Evolutionary conservation across 495 filamentous ascomycete species (phyloP).

Genomic region (Hypoxylon subgilvum): DNA sequence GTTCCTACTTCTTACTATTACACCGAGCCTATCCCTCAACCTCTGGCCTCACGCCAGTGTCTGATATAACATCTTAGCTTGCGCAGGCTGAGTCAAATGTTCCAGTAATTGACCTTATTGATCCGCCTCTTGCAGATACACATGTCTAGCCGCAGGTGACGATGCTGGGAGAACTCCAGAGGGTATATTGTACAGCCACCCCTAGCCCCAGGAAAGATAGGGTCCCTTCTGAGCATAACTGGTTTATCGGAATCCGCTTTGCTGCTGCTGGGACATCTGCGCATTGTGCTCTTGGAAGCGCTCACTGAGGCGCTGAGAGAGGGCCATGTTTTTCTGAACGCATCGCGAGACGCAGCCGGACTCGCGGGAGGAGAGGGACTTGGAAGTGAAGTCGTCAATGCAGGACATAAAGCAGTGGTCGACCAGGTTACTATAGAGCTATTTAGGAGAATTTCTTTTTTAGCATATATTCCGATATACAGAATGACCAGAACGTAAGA

Average conservation of each 20-base stretch:
- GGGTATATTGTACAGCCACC: too few relatives aligned
- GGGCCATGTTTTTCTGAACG: constrained; percentile 92
- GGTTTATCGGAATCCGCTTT: constrained; percentile 39
- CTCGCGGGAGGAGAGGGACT: constrained; percentile 83
- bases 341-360: constrained; percentile 90
- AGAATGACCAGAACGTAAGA: background rate
- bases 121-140: too few relatives aligned
- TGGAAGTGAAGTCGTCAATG: constrained; percentile 97
- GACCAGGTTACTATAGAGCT: constrained; percentile 98
- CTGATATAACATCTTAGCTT: background rate
- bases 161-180: too few relatives aligned
- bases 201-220: too few relatives aligned
- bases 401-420: constrained; percentile 96
- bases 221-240: too few relatives aligned
- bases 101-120: too few relatives aligned
- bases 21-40: constrained; percentile 13
- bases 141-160: too few relatives aligned
- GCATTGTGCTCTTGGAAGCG: constrained; percentile 95
- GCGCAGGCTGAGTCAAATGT: too few relatives aligned
- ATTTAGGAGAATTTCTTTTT: constrained; percentile 1
- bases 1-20: constrained; percentile 24
- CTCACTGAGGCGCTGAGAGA: constrained; percentile 81
- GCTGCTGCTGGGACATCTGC: constrained; percentile 75
- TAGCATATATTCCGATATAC: background rate
- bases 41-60: background rate